Conservation (phyloP, 2,329 filamentous ascomycete species). For the Botrytis byssoidea region DNA sequence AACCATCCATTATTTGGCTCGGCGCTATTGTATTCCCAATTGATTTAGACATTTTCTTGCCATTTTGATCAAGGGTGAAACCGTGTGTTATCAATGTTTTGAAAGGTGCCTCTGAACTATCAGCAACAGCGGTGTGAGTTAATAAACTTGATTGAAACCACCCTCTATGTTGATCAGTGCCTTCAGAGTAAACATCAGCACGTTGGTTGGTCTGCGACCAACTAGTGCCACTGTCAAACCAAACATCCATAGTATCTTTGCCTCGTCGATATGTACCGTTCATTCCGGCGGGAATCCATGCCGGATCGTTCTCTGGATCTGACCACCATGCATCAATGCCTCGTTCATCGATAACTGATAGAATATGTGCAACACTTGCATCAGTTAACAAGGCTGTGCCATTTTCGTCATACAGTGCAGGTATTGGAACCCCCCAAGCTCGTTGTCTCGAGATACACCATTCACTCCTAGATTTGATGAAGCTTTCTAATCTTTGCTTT, state of each 20-base stretch:
- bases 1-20: slow-evolving; percentile 79
- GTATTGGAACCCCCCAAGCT: slow-evolving; percentile 95
- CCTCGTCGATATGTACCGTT: slow-evolving; percentile 67
- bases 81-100: slow-evolving; percentile 91
- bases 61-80: slow-evolving; percentile 83
- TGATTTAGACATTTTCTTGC: slow-evolving; percentile 99
- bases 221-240: slow-evolving; percentile 97
- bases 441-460: slow-evolving; percentile 98
- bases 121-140: slow-evolving; percentile 62
- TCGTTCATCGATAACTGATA: slow-evolving; percentile 70
- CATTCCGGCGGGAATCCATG: slow-evolving; percentile 72
- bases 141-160: slow-evolving; percentile 98
- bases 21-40: slow-evolving; percentile 85
- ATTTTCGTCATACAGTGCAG: slow-evolving; percentile 74
- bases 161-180: slow-evolving; percentile 91
- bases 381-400: slow-evolving; percentile 77
- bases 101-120: slow-evolving; percentile 63
- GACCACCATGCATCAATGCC: slow-evolving; percentile 96
- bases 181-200: slow-evolving; percentile 90
- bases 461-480: slow-evolving; percentile 82
- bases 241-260: slow-evolving; percentile 97
- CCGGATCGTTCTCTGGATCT: slow-evolving; percentile 69
- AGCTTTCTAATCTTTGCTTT: slow-evolving; percentile 74
- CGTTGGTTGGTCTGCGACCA: slow-evolving; percentile 64
- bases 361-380: slow-evolving; percentile 80